These are phyloP conservation scores for Chlorella sp. DNA, from an alignment of 139 green algal species.

Conservation along the genomic window DNA sequence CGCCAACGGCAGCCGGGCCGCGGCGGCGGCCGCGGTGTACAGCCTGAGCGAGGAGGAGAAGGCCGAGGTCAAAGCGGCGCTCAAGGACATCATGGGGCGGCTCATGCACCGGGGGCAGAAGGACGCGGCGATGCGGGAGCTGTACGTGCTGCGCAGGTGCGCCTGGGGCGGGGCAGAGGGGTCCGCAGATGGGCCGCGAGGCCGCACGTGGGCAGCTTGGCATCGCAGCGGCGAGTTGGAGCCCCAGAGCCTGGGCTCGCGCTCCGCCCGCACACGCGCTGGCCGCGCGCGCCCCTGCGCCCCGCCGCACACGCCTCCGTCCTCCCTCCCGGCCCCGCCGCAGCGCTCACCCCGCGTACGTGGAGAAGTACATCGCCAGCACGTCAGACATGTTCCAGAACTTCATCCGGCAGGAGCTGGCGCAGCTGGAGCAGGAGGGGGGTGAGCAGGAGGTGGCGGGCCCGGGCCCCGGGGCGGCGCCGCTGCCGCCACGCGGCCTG, in stretches of 20 bases:
- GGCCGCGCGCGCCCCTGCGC: background rate
- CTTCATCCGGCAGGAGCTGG: slow-evolving; percentile 33
- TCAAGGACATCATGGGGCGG: slow-evolving; percentile 41
- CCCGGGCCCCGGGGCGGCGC: background rate
- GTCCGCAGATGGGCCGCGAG: background rate
- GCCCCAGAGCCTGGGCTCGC: background rate
- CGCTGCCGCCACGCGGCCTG: slow-evolving; percentile 17
- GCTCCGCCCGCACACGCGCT: background rate
- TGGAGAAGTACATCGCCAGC: slow-evolving; percentile 32
- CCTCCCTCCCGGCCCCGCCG: background rate
- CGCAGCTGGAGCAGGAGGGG: slow-evolving; percentile 9
- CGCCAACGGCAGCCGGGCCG: background rate
- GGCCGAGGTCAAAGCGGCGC: slow-evolving; percentile 33
- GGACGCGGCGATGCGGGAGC: slow-evolving; percentile 28
- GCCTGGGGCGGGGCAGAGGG: background rate
- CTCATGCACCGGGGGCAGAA: slow-evolving; percentile 35
- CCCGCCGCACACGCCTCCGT: background rate
- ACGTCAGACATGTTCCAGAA: slow-evolving; percentile 41
- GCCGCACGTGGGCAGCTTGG: background rate
- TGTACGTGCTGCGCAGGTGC: slow-evolving; percentile 28
- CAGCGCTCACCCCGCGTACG: slow-evolving; percentile 28
- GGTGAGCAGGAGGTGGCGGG: background rate
- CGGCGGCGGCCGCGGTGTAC: background rate
- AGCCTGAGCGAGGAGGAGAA: slow-evolving; percentile 13
- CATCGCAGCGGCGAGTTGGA: background rate